Evolutionary conservation across 345 rosid genomes (phyloP).

Genomic region (Populus pruinosa): DNA sequence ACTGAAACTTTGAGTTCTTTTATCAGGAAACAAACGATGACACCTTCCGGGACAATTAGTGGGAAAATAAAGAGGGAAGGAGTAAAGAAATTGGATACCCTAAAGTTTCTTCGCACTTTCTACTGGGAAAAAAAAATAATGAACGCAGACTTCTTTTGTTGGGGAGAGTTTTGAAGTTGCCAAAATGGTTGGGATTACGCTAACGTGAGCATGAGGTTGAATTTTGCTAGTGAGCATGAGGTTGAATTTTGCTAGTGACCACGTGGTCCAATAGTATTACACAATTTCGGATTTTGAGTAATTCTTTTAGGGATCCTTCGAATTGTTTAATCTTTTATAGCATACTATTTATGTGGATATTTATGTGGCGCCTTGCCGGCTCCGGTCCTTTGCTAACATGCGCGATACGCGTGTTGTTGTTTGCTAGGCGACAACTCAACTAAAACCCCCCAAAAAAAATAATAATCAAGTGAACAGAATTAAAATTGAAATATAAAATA

Average conservation of each 20-base stretch:
- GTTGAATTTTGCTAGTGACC: neutral
- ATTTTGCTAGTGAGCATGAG: neutral
- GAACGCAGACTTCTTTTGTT: neutral
- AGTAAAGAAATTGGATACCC: neutral
- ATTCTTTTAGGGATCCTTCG: neutral
- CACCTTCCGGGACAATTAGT: neutral
- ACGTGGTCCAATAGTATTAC: slow-evolving; percentile 32
- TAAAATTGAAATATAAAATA: too few relatives aligned
- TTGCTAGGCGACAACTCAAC: neutral
- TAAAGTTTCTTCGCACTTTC: neutral
- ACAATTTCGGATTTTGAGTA: slow-evolving; percentile 16
- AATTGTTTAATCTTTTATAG: neutral
- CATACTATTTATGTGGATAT: neutral
- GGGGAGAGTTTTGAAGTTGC: neutral
- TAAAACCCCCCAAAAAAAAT: too few relatives aligned
- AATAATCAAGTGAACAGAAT: too few relatives aligned
- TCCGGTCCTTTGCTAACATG: neutral
- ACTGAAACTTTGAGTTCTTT: neutral
- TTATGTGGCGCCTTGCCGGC: slow-evolving; percentile 10
- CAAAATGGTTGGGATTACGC: neutral
- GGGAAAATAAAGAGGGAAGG: neutral
- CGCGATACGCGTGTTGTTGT: neutral
- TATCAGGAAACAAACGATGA: neutral
- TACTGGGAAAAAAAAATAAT: neutral
- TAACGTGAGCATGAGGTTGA: slow-evolving; percentile 17